These are phyloP conservation scores for Papilionanthe hybrid DNA, from an alignment of 116 monocot genomes.

Conservation along the genomic window DNA sequence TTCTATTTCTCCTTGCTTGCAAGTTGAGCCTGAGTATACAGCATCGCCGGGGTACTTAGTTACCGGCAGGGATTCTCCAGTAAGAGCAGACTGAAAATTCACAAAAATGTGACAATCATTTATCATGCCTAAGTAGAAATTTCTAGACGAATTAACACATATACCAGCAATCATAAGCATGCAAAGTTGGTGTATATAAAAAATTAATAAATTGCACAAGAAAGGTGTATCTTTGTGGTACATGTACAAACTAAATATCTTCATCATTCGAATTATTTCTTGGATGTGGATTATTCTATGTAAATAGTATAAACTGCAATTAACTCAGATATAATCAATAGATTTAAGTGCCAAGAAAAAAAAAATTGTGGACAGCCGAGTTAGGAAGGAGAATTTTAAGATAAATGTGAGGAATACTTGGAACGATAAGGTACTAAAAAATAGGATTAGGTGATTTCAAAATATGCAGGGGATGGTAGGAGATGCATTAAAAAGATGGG, in stretches of 20 bases:
- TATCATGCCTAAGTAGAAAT: conserved; percentile 2
- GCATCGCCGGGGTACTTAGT: conserved; percentile 42
- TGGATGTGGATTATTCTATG: not conserved
- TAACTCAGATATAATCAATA: not conserved
- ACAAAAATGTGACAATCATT: not conserved
- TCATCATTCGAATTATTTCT: not conserved
- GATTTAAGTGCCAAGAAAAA: not conserved
- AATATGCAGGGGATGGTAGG: not conserved
- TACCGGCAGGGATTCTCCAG: conserved; percentile 44
- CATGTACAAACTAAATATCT: not conserved
- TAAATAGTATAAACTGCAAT: not conserved
- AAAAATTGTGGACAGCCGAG: not conserved
- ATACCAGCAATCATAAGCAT: not conserved
- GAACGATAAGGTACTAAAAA: not conserved
- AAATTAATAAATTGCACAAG: not conserved
- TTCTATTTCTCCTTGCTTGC: conserved; percentile 59
- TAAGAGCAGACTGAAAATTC: conserved; percentile 39
- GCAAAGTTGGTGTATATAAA: too few relatives aligned
- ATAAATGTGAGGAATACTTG: not conserved
- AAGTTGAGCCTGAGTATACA: conserved; percentile 48
- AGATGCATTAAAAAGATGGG: not conserved
- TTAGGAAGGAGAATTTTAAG: not conserved
- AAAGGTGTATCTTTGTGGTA: not conserved
- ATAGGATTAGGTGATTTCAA: not conserved
- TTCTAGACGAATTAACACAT: not conserved